Evolutionary conservation across 2,329 filamentous ascomycete genomes (phyloP).

Genomic region (Camillea tinctor): DNA sequence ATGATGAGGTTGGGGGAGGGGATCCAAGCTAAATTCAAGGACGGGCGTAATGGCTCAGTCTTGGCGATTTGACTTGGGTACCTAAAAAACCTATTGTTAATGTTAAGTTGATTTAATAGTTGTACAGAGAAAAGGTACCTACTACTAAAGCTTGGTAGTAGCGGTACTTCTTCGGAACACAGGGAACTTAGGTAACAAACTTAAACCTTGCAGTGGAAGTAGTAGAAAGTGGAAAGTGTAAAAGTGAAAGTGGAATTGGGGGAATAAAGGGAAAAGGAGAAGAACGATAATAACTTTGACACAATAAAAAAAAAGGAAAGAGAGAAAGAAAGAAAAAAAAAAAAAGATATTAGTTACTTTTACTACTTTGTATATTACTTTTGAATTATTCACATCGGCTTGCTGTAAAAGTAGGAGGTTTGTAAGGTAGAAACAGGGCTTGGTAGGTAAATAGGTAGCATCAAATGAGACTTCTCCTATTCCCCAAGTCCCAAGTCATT

Average conservation of each 20-base stretch:
- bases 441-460: too few relatives aligned
- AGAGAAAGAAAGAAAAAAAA: not conserved
- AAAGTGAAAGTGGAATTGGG: not conserved
- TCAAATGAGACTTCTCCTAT: not conserved
- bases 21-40: conserved; percentile 1
- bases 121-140: not conserved
- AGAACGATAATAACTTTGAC: too few relatives aligned
- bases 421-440: too few relatives aligned
- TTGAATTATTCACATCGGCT: too few relatives aligned
- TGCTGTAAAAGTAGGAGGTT: too few relatives aligned
- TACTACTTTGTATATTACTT: too few relatives aligned
- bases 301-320: too few relatives aligned
- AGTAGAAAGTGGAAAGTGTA: too few relatives aligned
- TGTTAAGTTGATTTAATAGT: too few relatives aligned
- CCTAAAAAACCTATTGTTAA: not conserved
- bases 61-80: not conserved
- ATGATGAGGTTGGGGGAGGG: conserved; percentile 8
- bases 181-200: not conserved
- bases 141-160: not conserved
- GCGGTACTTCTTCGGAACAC: not conserved
- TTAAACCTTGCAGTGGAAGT: too few relatives aligned
- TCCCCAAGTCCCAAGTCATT: not conserved
- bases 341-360: not conserved
- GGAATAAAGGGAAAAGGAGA: too few relatives aligned
- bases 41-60: conserved; percentile 1